Base-by-base conservation (phyloP, 2,329 filamentous ascomycete genomes). In the Venturia pyrina region DNA sequence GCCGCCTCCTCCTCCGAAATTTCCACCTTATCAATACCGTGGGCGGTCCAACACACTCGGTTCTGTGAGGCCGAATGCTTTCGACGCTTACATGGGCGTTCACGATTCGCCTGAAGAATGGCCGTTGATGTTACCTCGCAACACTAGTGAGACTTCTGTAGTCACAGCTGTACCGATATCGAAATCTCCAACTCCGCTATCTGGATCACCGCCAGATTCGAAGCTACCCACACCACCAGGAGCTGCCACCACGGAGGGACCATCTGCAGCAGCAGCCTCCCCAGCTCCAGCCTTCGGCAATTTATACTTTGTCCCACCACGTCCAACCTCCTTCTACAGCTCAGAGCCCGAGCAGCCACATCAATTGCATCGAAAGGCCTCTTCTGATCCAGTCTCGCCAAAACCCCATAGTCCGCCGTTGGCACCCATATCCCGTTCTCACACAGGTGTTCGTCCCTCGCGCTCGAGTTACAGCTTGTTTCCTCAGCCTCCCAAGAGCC, bases 391-490 rank as follows among this genome's bases (percentile, higher is more conserved):
- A 19, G 59, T 10, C n/a, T 21, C 37, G 3, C 13, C 59, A 21
- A 44, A 40, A 13, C 5, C 59, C 15, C 8, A 28, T 17, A 43
- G 1, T 43, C 37, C 37, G 28, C 59, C 59, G 1, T 2, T 15
- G 37, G 28, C n/a, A 8, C 37, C 59, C 5, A 3, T 10, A n/a
- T 3, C 6, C 8, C 37, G 37, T 17, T 5, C 37, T 24, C 59
- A 40, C 28, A 46, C 59, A n/a, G 59, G 5, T 44, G 60, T 62
- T 28, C 60, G 60, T 28, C n/a, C 60, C 17, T 28, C 60, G 44
- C 32, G 60, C 28, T 43, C 60, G 21, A 62, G 43, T 43, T 62
- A 62, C 17, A 62, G 60, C 24, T 21, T 62, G 17, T 62, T 62
- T 24, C 60, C 60, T 32, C 60, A 62, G n/a, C 60, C 37, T n/a